These are phyloP conservation scores for Globisporangium nunn DNA, from an alignment of 352 stramenopile genomes.

Conservation along the genomic window DNA sequence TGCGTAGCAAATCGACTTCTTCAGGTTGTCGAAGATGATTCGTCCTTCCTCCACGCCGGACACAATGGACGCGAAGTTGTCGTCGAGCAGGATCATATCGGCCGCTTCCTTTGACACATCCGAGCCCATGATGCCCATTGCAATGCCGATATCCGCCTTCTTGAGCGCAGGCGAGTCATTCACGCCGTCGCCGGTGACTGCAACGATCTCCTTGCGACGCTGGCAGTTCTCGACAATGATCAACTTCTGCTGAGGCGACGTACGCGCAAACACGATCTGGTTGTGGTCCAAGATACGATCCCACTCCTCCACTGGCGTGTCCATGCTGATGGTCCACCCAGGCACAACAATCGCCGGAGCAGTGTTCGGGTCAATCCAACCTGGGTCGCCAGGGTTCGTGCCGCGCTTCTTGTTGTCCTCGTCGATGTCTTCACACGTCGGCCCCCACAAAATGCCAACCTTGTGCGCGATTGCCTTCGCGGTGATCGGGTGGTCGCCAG, in stretches of 20 bases:
- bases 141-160: constrained; percentile 96
- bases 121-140: constrained; percentile 96
- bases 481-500: constrained; percentile 90
- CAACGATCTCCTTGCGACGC: constrained; percentile 81
- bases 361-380: constrained; percentile 70
- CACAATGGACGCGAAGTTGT: constrained; percentile 98
- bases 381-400: constrained; percentile 49
- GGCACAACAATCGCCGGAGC: constrained; percentile 80
- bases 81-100: constrained; percentile 95
- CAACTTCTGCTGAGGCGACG: constrained; percentile 92
- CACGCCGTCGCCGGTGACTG: constrained; percentile 96
- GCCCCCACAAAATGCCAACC: constrained; percentile 89
- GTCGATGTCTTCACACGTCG: constrained; percentile 80
- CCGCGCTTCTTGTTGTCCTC: constrained; percentile 62
- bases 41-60: constrained; percentile 91
- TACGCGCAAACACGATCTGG: constrained; percentile 95
- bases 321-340: constrained; percentile 69
- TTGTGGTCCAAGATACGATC: constrained; percentile 75
- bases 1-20: constrained; percentile 92
- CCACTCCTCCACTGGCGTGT: constrained; percentile 79
- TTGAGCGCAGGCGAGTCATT: constrained; percentile 97
- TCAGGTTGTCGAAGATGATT: constrained; percentile 94
- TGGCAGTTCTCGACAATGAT: constrained; percentile 92
- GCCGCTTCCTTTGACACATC: constrained; percentile 93
- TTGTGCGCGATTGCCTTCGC: constrained; percentile 93